phyloP scores from a whole-genome alignment of 108 stramenopile species.

The Cyclotella cryptica region DNA sequence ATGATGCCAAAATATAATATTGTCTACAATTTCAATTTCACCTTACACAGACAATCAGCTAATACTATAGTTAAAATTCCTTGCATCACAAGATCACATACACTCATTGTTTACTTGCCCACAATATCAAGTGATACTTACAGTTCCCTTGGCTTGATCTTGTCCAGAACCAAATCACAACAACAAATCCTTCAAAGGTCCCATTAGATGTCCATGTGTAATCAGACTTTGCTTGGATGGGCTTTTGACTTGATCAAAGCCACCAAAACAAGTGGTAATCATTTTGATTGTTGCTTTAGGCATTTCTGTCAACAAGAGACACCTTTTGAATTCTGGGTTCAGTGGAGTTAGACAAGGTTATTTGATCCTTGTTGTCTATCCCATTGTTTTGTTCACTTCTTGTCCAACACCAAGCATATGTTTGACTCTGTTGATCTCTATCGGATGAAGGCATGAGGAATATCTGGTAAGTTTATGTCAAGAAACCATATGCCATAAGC shows the following conservation, averaged over 20 bases:
- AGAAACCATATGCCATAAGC: neutral
- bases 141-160: conserved; percentile 38
- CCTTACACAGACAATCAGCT: no score
- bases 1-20: no score
- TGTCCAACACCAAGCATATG: conserved; percentile 52
- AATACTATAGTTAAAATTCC: no score
- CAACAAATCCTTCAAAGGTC: conserved; percentile 56
- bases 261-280: conserved; percentile 54
- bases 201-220: conserved; percentile 38
- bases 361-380: conserved; percentile 34
- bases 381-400: conserved; percentile 35
- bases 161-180: conserved; percentile 35
- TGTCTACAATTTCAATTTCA: no score
- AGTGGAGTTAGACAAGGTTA: conserved; percentile 45
- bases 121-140: conserved; percentile 14
- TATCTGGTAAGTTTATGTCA: conserved; percentile 41
- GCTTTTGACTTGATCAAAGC: conserved; percentile 36
- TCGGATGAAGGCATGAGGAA: conserved; percentile 46
- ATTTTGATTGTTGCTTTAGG: conserved; percentile 32
- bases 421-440: conserved; percentile 32
- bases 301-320: conserved; percentile 36
- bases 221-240: conserved; percentile 50
- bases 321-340: conserved; percentile 39
- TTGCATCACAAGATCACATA: neutral
- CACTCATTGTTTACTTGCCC: neutral